Conservation (phyloP, 225 moss, liverwort and hornwort genomes). For the Pseudisothecium myosuroides region DNA sequence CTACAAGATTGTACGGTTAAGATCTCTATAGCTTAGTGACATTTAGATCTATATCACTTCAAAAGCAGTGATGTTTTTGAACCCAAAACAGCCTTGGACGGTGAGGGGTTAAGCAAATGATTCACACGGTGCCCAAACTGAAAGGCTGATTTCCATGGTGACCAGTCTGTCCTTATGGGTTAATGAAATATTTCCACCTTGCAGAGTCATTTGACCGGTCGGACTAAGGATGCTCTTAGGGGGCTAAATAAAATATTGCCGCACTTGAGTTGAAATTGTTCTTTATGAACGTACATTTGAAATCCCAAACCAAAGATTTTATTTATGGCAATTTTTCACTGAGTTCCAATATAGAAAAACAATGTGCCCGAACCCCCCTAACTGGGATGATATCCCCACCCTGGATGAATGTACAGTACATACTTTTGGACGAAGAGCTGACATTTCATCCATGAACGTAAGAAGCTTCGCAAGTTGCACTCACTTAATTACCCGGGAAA, state of each 20-base stretch:
- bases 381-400: too few species aligned
- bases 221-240: not conserved
- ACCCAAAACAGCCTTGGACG: too few species aligned
- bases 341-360: not conserved
- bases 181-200: too few species aligned
- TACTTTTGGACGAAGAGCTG: not conserved
- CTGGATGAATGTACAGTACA: not conserved
- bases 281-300: not conserved
- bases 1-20: too few species aligned
- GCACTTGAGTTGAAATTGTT: not conserved
- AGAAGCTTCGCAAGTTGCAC: not conserved
- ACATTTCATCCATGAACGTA: not conserved
- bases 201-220: accelerated
- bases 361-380: not conserved
- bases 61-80: too few species aligned
- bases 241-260: not conserved
- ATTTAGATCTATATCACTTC: too few species aligned
- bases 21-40: too few species aligned
- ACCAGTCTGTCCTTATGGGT: too few species aligned
- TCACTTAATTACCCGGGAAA: not conserved
- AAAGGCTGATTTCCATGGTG: too few species aligned
- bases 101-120: too few species aligned
- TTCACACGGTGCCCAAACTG: too few species aligned
- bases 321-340: not conserved
- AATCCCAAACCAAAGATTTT: not conserved